Evolutionary conservation across 228 moss, liverwort and hornwort species (phyloP).

Genomic region (Sphagnum magellanicum): DNA sequence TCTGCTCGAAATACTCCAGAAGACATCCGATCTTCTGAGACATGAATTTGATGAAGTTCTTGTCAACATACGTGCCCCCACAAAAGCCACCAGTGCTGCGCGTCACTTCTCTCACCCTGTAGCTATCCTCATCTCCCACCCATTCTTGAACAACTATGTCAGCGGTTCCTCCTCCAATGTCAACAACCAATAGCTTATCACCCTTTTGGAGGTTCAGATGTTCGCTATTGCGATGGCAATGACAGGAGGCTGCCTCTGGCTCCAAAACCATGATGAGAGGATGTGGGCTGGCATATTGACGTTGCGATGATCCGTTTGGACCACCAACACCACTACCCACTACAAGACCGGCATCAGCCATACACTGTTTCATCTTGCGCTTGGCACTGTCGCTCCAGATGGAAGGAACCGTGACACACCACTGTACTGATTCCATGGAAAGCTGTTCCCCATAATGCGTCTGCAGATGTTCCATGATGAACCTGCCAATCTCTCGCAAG

Average conservation of each 20-base stretch:
- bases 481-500: slow-evolving; percentile 19
- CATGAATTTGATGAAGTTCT: not conserved
- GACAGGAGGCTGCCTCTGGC: slow-evolving; percentile 50
- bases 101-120: slow-evolving; percentile 1
- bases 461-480: slow-evolving; percentile 19
- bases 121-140: not conserved
- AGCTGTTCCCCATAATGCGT: slow-evolving; percentile 13
- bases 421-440: slow-evolving; percentile 24
- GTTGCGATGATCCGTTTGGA: not conserved
- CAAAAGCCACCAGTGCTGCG: slow-evolving; percentile 3
- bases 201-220: not conserved
- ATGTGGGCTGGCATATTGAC: slow-evolving; percentile 17
- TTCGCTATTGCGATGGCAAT: slow-evolving; percentile 22
- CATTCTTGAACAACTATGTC: slow-evolving; percentile 4
- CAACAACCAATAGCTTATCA: slow-evolving; percentile 2
- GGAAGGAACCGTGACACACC: slow-evolving; percentile 64
- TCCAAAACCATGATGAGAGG: slow-evolving; percentile 42
- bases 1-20: not conserved
- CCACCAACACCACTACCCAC: not conserved
- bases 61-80: slow-evolving; percentile 3
- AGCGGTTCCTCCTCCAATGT: slow-evolving; percentile 3
- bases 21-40: not conserved
- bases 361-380: slow-evolving; percentile 40
- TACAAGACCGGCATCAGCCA: slow-evolving; percentile 37
- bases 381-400: slow-evolving; percentile 58